Evolutionary conservation across 495 filamentous ascomycete genomes (phyloP).

Genomic region (Amniculicola lignicola): DNA sequence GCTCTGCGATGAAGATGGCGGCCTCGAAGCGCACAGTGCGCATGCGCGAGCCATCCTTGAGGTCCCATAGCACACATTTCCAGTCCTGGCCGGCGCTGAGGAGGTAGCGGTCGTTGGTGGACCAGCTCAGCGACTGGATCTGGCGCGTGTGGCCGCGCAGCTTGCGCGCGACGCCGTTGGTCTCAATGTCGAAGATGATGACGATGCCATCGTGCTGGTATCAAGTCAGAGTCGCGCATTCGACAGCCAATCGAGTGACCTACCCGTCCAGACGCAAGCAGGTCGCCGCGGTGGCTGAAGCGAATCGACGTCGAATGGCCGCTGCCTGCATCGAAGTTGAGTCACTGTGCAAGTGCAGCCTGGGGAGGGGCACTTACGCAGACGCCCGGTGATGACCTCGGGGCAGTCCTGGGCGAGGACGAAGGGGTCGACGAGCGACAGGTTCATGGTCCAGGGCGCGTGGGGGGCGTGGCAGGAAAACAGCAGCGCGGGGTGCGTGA

Average conservation of each 20-base stretch:
- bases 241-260: constrained; percentile 15
- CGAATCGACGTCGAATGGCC: constrained; percentile 69
- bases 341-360: constrained; percentile 12
- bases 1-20: constrained; percentile 89
- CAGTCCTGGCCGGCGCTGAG: constrained; percentile 92
- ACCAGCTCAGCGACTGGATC: constrained; percentile 91
- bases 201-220: constrained; percentile 78
- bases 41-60: constrained; percentile 66
- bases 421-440: constrained; percentile 74
- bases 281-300: constrained; percentile 92
- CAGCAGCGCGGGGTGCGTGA: too few species aligned
- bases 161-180: constrained; percentile 90
- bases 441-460: constrained; percentile 59
- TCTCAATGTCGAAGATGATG: constrained; percentile 94
- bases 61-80: constrained; percentile 93
- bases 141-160: constrained; percentile 86
- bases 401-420: constrained; percentile 93
- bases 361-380: constrained; percentile 58
- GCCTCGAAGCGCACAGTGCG: constrained; percentile 80
- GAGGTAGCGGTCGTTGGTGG: constrained; percentile 84
- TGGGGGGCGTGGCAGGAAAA: too few species aligned
- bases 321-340: constrained; percentile 45
- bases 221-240: not conserved
- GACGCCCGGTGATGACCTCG: constrained; percentile 77
- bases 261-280: constrained; percentile 86